phyloP scores from a whole-genome alignment of 805 yeast species.

The Yamadazyma paraphyllophila region DNA sequence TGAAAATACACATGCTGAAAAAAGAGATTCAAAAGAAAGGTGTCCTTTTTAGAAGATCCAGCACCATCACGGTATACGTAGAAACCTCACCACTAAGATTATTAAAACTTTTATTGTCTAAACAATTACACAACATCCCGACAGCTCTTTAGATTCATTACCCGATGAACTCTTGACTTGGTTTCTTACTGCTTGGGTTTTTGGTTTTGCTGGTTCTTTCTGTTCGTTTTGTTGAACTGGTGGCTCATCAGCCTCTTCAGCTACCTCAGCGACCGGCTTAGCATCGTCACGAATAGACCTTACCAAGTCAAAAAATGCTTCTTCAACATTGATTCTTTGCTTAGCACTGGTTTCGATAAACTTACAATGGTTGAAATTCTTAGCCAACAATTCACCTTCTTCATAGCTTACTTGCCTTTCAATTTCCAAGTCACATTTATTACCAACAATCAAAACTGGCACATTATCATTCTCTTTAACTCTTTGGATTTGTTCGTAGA shows the following conservation, averaged over 20 bases:
- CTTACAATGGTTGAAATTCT: conserved; percentile 56
- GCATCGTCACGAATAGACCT: conserved; percentile 46
- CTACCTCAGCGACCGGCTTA: conserved; percentile 4
- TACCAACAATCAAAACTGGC: conserved; percentile 79
- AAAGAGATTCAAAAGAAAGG: too few relatives aligned
- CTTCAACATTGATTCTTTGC: conserved; percentile 85
- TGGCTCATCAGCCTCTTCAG: conserved; percentile 6
- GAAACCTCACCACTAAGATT: not conserved
- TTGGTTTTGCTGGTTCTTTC: conserved; percentile 9
- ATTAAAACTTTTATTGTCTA: conserved; percentile 10
- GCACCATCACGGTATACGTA: too few relatives aligned
- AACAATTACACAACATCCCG: conserved; percentile 38
- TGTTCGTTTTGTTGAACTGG: conserved; percentile 4
- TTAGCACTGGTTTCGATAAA: conserved; percentile 94
- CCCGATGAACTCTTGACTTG: conserved; percentile 13
- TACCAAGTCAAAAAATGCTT: conserved; percentile 70
- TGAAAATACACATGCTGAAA: too few relatives aligned
- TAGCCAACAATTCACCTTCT: conserved; percentile 63
- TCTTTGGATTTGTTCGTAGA: conserved; percentile 72
- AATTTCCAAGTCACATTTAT: conserved; percentile 71
- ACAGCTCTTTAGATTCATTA: conserved; percentile 27
- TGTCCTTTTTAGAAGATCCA: too few relatives aligned
- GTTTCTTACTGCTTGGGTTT: conserved; percentile 11
- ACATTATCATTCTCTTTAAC: conserved; percentile 74
- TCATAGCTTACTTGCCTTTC: conserved; percentile 72